Percentiles rank a stretch among this genome's conserved stretches.
Evolutionary conservation across 257 asterid genomes (phyloP).

Genomic region (Solanum gandarillasii): DNA sequence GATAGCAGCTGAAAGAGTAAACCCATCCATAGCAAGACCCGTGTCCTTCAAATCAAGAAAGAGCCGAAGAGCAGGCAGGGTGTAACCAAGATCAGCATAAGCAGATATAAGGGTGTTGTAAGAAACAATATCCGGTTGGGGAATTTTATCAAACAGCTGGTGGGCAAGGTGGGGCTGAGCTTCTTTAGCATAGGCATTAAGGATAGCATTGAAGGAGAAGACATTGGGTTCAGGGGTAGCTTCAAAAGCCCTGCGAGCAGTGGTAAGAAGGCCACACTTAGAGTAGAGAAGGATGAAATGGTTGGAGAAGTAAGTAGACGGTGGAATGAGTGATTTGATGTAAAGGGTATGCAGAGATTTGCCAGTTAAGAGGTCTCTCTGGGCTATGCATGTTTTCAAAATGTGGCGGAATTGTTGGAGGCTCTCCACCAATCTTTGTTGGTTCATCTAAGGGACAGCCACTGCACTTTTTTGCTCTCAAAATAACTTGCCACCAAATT

Average conservation of each 20-base stretch:
- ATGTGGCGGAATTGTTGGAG: conserved; percentile 28
- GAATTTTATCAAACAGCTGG: conserved; percentile 58
- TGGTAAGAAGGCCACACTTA: conserved; percentile 44
- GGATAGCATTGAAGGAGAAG: conserved; percentile 60
- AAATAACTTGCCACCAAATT: not conserved
- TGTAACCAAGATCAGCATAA: conserved; percentile 45
- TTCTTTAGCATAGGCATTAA: conserved; percentile 51
- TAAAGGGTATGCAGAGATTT: conserved; percentile 47
- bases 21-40: conserved; percentile 43
- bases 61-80: conserved; percentile 27
- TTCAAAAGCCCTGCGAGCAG: conserved; percentile 44
- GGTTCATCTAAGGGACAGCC: conserved; percentile 28
- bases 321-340: conserved; percentile 41
- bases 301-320: conserved; percentile 54
- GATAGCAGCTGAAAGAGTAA: conserved; percentile 50
- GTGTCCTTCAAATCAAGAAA: conserved; percentile 22
- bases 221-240: conserved; percentile 43
- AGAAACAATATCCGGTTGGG: conserved; percentile 65
- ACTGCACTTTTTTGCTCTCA: not conserved
- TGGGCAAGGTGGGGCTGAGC: conserved; percentile 37
- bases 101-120: conserved; percentile 74
- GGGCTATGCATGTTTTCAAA: conserved; percentile 46
- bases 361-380: conserved; percentile 43
- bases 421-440: conserved; percentile 16
- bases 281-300: conserved; percentile 77